Evolutionary conservation across 2,329 filamentous ascomycete species (phyloP).

Genomic region (Aspergillus sp.): DNA sequence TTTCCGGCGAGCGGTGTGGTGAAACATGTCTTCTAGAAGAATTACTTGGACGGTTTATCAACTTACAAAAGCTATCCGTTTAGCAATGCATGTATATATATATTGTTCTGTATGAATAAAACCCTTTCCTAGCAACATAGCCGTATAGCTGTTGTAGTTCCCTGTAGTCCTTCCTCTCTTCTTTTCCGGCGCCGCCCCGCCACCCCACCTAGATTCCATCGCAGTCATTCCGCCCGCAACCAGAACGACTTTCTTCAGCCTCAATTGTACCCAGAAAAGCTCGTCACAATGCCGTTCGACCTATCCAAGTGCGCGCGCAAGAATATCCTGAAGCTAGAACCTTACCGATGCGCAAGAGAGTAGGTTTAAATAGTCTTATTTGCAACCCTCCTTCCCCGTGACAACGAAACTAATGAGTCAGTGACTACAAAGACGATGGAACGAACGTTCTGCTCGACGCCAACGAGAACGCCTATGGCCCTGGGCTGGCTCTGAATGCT

Average conservation of each 20-base stretch:
- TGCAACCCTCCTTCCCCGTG: slow-evolving; percentile 3
- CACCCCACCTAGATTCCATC: slow-evolving; percentile 11
- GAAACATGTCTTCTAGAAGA: slow-evolving; percentile 5
- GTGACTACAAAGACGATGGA: slow-evolving; percentile 98
- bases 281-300: slow-evolving; percentile 50
- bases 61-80: neutral
- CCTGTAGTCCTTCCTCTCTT: neutral
- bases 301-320: slow-evolving; percentile 65
- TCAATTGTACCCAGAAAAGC: neutral
- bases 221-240: neutral
- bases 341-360: slow-evolving; percentile 77
- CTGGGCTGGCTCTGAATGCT: slow-evolving; percentile 54
- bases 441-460: slow-evolving; percentile 93
- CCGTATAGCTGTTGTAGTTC: too few species aligned
- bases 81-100: slow-evolving; percentile 2
- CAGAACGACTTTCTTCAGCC: neutral
- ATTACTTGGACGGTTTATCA: neutral
- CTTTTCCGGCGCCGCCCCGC: slow-evolving; percentile 16
- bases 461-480: slow-evolving; percentile 95
- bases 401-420: slow-evolving; percentile 34
- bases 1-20: neutral
- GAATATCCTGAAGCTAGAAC: slow-evolving; percentile 68
- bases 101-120: neutral
- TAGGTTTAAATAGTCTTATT: slow-evolving; percentile 36
- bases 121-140: too few species aligned